phyloP scores from a whole-genome alignment of 345 rosid genomes.

The Brassica nigra region DNA sequence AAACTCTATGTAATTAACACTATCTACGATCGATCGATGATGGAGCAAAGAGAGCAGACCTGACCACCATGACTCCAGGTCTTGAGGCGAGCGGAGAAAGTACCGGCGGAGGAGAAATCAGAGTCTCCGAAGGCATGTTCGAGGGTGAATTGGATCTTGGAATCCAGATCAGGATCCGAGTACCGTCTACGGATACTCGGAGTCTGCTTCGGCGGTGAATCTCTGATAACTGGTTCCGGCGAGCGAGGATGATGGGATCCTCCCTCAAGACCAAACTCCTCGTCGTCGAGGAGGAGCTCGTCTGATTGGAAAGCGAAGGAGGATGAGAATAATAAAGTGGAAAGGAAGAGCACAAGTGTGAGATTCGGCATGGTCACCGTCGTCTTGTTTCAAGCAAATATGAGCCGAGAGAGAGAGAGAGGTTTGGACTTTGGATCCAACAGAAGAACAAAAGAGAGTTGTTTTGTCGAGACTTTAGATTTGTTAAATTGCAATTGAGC shows the following conservation, averaged over 20 bases:
- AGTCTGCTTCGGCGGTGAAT: constrained; percentile 40
- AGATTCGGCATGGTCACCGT: constrained; percentile 35
- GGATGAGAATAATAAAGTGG: constrained; percentile 20
- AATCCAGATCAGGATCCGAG: constrained; percentile 83
- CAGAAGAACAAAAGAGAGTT: background rate
- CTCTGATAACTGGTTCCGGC: constrained; percentile 40
- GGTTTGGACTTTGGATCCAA: constrained; percentile 1
- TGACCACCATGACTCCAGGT: constrained; percentile 80
- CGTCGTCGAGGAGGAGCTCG: constrained; percentile 82
- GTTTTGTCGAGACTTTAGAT: background rate
- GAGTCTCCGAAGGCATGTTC: constrained; percentile 94
- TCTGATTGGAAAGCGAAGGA: constrained; percentile 73
- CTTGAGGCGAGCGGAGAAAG: constrained; percentile 93
- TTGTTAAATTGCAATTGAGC: background rate
- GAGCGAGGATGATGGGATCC: constrained; percentile 47
- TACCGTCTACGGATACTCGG: constrained; percentile 53
- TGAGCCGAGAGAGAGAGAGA: background rate
- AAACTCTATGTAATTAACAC: background rate
- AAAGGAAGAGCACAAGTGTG: constrained; percentile 29
- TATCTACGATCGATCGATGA: background rate
- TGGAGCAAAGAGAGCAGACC: constrained; percentile 38
- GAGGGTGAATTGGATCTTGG: constrained; percentile 88
- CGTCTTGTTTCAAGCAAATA: background rate
- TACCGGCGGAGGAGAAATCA: constrained; percentile 76
- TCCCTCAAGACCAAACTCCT: constrained; percentile 80